phyloP scores from a whole-genome alignment of 805 yeast genomes.

The Starmerella khaoyaiensis region DNA sequence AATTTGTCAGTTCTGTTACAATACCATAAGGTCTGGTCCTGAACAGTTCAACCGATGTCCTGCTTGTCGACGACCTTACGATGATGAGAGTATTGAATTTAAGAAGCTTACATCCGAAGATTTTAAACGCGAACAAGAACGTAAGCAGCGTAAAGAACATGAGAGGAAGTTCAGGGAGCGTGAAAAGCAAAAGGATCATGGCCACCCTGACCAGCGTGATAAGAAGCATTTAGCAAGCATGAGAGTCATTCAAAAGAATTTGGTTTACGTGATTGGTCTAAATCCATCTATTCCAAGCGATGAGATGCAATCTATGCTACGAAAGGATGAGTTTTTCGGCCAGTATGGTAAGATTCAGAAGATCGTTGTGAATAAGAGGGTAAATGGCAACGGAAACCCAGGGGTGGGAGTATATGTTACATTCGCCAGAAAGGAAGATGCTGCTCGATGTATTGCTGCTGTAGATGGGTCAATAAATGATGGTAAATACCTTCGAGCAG shows the following conservation, averaged over 20 bases:
- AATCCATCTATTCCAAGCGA: constrained; percentile 80
- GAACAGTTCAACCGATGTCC: constrained; percentile 95
- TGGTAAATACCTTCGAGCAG: constrained; percentile 81
- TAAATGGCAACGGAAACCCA: constrained; percentile 47
- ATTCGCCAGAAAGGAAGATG: constrained; percentile 85
- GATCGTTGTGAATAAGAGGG: constrained; percentile 73
- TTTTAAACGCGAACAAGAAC: constrained; percentile 65
- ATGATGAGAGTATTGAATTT: constrained; percentile 85
- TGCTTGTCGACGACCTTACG: constrained; percentile 88
- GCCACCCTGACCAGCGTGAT: constrained; percentile 31
- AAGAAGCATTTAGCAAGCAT: constrained; percentile 87
- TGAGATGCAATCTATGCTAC: constrained; percentile 64
- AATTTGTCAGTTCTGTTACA: constrained; percentile 95
- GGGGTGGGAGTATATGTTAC: constrained; percentile 95
- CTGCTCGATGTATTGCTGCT: constrained; percentile 81
- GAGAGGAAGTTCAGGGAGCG: constrained; percentile 67
- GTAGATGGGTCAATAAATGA: constrained; percentile 88
- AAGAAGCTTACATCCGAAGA: constrained; percentile 76
- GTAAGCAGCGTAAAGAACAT: constrained; percentile 67
- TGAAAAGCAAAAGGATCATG: constrained; percentile 71
- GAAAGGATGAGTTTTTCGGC: constrained; percentile 92
- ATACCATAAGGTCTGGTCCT: constrained; percentile 89
- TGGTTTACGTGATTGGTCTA: constrained; percentile 90
- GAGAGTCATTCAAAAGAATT: constrained; percentile 95
- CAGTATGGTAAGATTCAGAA: constrained; percentile 93